These are phyloP conservation scores for Opeltia flavorubescens DNA, from an alignment of 495 filamentous ascomycete species.

Conservation along the genomic window DNA sequence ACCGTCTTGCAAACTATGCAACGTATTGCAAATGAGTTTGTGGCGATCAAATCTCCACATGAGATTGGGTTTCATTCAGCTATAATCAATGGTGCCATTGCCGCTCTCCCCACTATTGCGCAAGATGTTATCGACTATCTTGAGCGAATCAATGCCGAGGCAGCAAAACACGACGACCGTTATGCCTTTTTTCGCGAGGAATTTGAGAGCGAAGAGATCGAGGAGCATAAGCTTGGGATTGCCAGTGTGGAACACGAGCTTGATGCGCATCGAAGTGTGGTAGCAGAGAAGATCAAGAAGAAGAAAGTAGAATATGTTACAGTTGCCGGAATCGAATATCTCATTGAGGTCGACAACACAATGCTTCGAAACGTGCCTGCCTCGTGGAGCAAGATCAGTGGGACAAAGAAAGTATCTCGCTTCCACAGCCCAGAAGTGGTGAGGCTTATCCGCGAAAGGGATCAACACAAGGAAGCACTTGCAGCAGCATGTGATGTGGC, in stretches of 20 bases:
- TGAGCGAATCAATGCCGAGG: slow-evolving; percentile 72
- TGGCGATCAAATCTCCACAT: slow-evolving; percentile 43
- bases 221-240: slow-evolving; percentile 81
- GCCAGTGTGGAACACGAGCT: slow-evolving; percentile 79
- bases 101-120: slow-evolving; percentile 60
- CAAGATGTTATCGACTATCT: slow-evolving; percentile 57
- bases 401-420: slow-evolving; percentile 81
- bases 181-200: slow-evolving; percentile 85
- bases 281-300: slow-evolving; percentile 54
- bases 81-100: slow-evolving; percentile 59
- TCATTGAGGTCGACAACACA: slow-evolving; percentile 77
- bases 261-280: slow-evolving; percentile 55
- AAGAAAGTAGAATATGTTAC: slow-evolving; percentile 62
- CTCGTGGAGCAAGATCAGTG: slow-evolving; percentile 85
- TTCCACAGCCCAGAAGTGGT: slow-evolving; percentile 92
- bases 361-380: slow-evolving; percentile 76
- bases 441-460: slow-evolving; percentile 67
- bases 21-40: slow-evolving; percentile 60
- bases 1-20: slow-evolving; percentile 74
- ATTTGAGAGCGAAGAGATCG: slow-evolving; percentile 73
- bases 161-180: slow-evolving; percentile 78
- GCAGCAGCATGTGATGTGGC: slow-evolving; percentile 88
- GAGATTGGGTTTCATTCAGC: slow-evolving; percentile 63
- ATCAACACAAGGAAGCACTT: slow-evolving; percentile 88
- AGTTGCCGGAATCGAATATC: slow-evolving; percentile 81